Percentiles rank a stretch among this genome's conserved stretches.
Conservation (phyloP, 148 eudicot species). For the Linanthus parryae region DNA sequence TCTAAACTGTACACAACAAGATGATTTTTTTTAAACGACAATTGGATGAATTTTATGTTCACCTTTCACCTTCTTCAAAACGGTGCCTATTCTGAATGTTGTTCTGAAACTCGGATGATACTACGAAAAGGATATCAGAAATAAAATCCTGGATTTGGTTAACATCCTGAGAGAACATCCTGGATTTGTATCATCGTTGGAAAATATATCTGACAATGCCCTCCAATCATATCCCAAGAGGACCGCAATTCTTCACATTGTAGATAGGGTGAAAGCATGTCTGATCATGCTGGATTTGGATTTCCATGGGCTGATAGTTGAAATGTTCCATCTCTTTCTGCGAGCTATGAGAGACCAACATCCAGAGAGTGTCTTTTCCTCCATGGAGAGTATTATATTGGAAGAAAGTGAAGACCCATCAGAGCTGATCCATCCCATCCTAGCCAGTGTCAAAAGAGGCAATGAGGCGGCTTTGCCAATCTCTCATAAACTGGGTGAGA, state of each 20-base stretch:
- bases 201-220: slow-evolving; percentile 57
- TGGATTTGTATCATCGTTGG: slow-evolving; percentile 86
- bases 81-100: too few species aligned
- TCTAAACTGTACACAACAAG: too few species aligned
- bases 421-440: slow-evolving; percentile 51
- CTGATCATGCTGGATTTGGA: slow-evolving; percentile 98
- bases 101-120: too few species aligned
- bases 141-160: too few species aligned
- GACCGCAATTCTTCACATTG: slow-evolving; percentile 72
- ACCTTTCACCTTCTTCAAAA: too few species aligned
- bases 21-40: too few species aligned
- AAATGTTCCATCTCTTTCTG: slow-evolving; percentile 85
- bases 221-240: slow-evolving; percentile 59
- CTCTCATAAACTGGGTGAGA: slow-evolving; percentile 65
- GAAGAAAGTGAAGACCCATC: slow-evolving; percentile 93
- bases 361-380: slow-evolving; percentile 44
- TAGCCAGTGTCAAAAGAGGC: slow-evolving; percentile 49
- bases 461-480: slow-evolving; percentile 47
- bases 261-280: slow-evolving; percentile 90
- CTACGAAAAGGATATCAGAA: too few species aligned
- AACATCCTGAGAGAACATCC: too few species aligned
- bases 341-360: slow-evolving; percentile 68
- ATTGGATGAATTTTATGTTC: too few species aligned
- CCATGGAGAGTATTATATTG: slow-evolving; percentile 84
- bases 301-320: slow-evolving; percentile 61